Evolutionary conservation across 768 basidiomycete genomes (phyloP).

Genomic region (Daedaleopsis nitida): DNA sequence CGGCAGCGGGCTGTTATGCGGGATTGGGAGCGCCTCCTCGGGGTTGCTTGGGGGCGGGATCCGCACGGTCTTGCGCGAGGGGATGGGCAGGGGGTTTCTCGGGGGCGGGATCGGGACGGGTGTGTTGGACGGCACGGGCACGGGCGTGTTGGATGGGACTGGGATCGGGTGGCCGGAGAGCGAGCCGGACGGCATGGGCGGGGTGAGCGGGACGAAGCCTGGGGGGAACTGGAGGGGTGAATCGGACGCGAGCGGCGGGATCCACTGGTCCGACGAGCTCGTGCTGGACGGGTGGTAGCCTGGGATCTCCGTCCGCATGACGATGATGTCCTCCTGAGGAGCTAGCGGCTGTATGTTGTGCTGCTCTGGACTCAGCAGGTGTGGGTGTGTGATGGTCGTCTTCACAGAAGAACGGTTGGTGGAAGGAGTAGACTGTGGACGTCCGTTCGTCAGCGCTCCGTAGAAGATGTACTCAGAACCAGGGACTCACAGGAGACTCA

Average conservation of each 20-base stretch:
- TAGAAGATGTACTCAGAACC: not conserved
- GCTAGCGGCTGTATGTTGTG: conserved; percentile 16
- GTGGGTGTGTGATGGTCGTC: conserved; percentile 21
- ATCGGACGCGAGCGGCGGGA: not conserved
- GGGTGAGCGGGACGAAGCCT: conserved; percentile 19
- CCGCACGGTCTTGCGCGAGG: not conserved
- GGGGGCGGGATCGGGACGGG: conserved; percentile 9
- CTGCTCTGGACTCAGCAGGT: conserved; percentile 34
- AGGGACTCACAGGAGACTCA: conserved; percentile 26
- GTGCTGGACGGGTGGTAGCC: conserved; percentile 7
- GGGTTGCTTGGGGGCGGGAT: conserved; percentile 1
- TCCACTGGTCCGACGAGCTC: not conserved
- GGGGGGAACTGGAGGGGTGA: conserved; percentile 8
- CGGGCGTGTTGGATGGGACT: conserved; percentile 8
- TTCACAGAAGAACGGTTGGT: conserved; percentile 21
- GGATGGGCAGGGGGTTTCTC: conserved; percentile 6
- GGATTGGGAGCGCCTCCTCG: not conserved
- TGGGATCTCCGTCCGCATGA: conserved; percentile 14
- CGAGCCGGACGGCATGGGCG: conserved; percentile 1
- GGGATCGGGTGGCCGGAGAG: not conserved
- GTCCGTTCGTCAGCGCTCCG: not conserved
- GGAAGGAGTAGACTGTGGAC: conserved; percentile 23
- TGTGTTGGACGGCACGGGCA: conserved; percentile 7
- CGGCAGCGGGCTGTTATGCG: not conserved
- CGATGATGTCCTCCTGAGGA: conserved; percentile 10